A percentile compares a stretch with the other conserved stretches of the same genome.
These are phyloP conservation scores for Vickermania ingenoplastis DNA, from an alignment of 208 protist genomes.

Conservation along the genomic window DNA sequence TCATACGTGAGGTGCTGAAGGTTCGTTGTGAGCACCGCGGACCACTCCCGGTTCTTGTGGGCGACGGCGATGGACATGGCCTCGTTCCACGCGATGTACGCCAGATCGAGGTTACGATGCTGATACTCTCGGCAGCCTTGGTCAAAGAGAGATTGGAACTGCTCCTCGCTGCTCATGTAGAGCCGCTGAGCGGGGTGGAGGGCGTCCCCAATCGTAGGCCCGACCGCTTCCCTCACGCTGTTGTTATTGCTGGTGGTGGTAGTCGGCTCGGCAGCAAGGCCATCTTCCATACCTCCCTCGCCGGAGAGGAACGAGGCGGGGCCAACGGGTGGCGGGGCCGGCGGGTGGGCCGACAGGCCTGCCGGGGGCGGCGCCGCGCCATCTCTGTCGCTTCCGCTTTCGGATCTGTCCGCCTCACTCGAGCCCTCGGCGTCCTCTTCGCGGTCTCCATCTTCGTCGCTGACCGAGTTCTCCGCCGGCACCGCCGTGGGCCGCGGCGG, in stretches of 20 bases:
- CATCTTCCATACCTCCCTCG: not conserved
- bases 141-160: conserved; percentile 79
- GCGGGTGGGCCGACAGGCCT: not conserved
- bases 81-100: conserved; percentile 87
- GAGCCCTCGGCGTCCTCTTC: not conserved
- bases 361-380: not conserved
- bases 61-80: conserved; percentile 67
- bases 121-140: conserved; percentile 72
- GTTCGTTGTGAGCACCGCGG: conserved; percentile 81
- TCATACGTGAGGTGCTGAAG: conserved; percentile 88
- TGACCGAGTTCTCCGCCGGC: not conserved
- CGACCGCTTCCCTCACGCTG: not conserved
- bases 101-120: conserved; percentile 59
- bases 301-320: too few species aligned
- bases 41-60: conserved; percentile 86
- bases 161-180: conserved; percentile 31
- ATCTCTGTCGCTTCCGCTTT: too few species aligned
- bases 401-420: too few species aligned
- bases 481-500: not conserved
- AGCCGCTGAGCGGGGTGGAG: conserved; percentile 14
- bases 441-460: not conserved
- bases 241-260: conserved; percentile 7
- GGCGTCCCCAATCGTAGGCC: not conserved
- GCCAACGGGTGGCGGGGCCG: not conserved
- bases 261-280: conserved; percentile 6